Evolutionary conservation across 352 stramenopile genomes (phyloP).

Genomic region (Phytophthora foliorum): DNA sequence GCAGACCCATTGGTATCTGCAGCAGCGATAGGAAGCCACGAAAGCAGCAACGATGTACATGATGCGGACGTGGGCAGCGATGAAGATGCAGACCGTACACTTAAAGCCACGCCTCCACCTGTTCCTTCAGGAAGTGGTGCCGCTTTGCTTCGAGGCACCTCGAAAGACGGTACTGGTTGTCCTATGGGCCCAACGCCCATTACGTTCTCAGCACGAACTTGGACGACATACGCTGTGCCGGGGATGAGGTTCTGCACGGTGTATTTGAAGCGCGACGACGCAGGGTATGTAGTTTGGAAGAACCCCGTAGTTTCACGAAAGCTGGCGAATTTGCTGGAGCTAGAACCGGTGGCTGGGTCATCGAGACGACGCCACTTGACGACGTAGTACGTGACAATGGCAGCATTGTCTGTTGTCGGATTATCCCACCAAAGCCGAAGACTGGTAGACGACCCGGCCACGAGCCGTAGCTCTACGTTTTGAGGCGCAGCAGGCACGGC

Average conservation of each 20-base stretch:
- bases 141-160: conserved; percentile 68
- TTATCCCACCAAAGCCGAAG: conserved; percentile 91
- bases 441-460: conserved; percentile 68
- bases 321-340: conserved; percentile 10
- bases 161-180: conserved; percentile 54
- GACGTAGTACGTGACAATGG: conserved; percentile 85
- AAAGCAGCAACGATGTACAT: conserved; percentile 48
- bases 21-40: conserved; percentile 56
- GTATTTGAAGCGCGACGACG: conserved; percentile 75
- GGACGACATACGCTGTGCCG: conserved; percentile 59
- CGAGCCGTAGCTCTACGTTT: conserved; percentile 80
- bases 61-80: conserved; percentile 26
- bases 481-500: conserved; percentile 77
- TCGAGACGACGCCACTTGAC: conserved; percentile 86
- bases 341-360: conserved; percentile 12
- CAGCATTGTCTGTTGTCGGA: conserved; percentile 86
- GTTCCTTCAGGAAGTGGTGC: conserved; percentile 55
- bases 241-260: conserved; percentile 59
- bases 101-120: conserved; percentile 63
- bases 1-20: conserved; percentile 49
- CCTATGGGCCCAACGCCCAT: conserved; percentile 64
- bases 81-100: conserved; percentile 47
- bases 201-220: conserved; percentile 76
- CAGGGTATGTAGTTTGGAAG: conserved; percentile 59
- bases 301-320: conserved; percentile 56